Base-by-base conservation (phyloP, 1,284 basidiomycete species). In the Puccinia brachypodii region DNA sequence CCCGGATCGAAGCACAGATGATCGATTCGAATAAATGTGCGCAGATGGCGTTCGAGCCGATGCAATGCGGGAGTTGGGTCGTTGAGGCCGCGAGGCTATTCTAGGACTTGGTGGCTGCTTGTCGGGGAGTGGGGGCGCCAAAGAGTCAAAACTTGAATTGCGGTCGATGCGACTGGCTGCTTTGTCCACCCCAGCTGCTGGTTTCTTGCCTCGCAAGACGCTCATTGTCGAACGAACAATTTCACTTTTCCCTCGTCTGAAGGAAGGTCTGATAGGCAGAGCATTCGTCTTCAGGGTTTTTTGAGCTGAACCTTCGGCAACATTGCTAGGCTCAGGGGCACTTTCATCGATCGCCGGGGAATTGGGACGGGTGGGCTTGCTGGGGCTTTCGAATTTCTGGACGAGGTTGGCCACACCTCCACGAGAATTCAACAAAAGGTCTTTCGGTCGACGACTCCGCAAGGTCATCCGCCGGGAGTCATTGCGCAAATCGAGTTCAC, bases 201-300 rank as follows among this genome's bases (percentile, higher is more conserved):
- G 79, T 19, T 72, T 58, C 25, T 74, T 81, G 40, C 79, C 79
- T 38, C 79, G 69, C 36, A 73, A 33, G 14, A 74, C 31, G 50
- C 33, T 72, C 44, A 62, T 64, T 11, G 69, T 53, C 25, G 79
- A 73, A 28, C 79, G 79, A 53, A 73, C 44, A 50, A 81, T 44
- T 44, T 81, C 79, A 36, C 79, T 81, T 33, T 81, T 81, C 8
- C 79, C 79, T 81, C 79, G 31, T 74, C 58, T 81, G 56, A 81
- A 74, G 25, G 44, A 73, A 25, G 79, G 79, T 66, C 79, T 72
- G 28, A 73, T 33, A 25, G 60, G 42, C 31, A 73, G 58, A 36
- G 68, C 53, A 71, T 68, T 47, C 11, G 71, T 64, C 44, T 81
- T 81, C 13, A 53, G 25, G 74, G 40, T 9, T 53, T 81, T 74